Conservation (phyloP, 2,329 filamentous ascomycete genomes). For the Lecanicillium sp. region DNA sequence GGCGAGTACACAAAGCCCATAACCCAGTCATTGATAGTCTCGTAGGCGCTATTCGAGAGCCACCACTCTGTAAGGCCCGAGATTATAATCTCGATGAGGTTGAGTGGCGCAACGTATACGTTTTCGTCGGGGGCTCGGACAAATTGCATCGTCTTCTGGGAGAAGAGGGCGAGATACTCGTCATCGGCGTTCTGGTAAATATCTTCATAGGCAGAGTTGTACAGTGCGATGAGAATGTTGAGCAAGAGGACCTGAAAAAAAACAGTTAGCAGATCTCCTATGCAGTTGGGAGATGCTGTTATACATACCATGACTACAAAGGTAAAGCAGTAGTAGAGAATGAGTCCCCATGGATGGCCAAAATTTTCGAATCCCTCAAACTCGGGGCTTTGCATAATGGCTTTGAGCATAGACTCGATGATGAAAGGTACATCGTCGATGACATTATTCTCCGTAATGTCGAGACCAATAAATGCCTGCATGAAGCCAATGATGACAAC, state of each 20-base stretch:
- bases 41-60: constrained; percentile 67
- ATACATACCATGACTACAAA: constrained; percentile 92
- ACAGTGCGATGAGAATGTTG: constrained; percentile 94
- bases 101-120: constrained; percentile 93
- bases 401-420: constrained; percentile 75
- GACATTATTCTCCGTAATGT: constrained; percentile 67
- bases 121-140: constrained; percentile 96
- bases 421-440: constrained; percentile 66
- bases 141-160: constrained; percentile 93
- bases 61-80: constrained; percentile 90
- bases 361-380: constrained; percentile 86
- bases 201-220: constrained; percentile 93
- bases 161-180: constrained; percentile 89
- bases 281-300: no score
- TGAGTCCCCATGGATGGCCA: constrained; percentile 83
- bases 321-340: constrained; percentile 96
- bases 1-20: constrained; percentile 85
- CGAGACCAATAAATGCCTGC: constrained; percentile 88
- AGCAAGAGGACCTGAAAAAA: constrained; percentile 56
- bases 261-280: constrained; percentile 1
- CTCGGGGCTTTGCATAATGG: constrained; percentile 84
- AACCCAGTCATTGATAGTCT: constrained; percentile 76
- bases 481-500: constrained; percentile 83
- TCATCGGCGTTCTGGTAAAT: constrained; percentile 91
- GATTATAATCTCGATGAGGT: constrained; percentile 78